Conservation (phyloP, 1,284 basidiomycete genomes). For the Ceratobasidium sp. region DNA sequence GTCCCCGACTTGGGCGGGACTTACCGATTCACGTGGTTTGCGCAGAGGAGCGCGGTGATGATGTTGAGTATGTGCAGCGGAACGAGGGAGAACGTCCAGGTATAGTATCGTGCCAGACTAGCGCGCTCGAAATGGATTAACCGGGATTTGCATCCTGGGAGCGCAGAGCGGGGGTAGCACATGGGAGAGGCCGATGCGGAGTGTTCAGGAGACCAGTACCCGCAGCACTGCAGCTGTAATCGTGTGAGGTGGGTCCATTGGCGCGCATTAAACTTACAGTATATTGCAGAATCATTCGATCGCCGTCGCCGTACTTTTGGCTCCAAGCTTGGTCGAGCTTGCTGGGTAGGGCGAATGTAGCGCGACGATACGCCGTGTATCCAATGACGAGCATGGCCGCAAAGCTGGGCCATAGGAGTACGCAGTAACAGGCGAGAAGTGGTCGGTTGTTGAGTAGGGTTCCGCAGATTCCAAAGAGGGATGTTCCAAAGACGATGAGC, state of each 20-base stretch:
- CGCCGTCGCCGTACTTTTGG: constrained; percentile 63
- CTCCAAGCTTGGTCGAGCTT: constrained; percentile 79
- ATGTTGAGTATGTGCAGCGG: constrained; percentile 71
- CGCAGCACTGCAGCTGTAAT: constrained; percentile 66
- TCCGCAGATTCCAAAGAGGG: constrained; percentile 70
- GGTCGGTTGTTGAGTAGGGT: constrained; percentile 75
- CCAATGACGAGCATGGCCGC: constrained; percentile 69
- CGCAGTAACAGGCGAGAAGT: constrained; percentile 71
- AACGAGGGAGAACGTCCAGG: constrained; percentile 66
- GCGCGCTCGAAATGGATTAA: constrained; percentile 66
- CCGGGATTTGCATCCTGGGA: constrained; percentile 74
- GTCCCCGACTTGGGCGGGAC: constrained; percentile 8
- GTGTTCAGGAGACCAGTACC: constrained; percentile 70
- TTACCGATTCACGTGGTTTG: constrained; percentile 72
- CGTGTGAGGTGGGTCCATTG: background rate
- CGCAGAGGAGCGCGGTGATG: constrained; percentile 66
- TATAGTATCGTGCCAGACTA: constrained; percentile 63
- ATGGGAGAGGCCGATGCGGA: constrained; percentile 64
- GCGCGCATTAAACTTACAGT: constrained; percentile 43
- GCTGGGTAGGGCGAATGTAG: constrained; percentile 71
- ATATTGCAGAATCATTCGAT: constrained; percentile 69
- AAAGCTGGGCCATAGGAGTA: constrained; percentile 74
- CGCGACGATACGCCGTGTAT: constrained; percentile 73
- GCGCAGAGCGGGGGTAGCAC: constrained; percentile 69
- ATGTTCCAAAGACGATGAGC: constrained; percentile 64